Percentiles rank a stretch among this genome's conserved stretches.
These are phyloP conservation scores for Globisporangium cystogenes DNA, from an alignment of 352 stramenopile species.

Conservation along the genomic window DNA sequence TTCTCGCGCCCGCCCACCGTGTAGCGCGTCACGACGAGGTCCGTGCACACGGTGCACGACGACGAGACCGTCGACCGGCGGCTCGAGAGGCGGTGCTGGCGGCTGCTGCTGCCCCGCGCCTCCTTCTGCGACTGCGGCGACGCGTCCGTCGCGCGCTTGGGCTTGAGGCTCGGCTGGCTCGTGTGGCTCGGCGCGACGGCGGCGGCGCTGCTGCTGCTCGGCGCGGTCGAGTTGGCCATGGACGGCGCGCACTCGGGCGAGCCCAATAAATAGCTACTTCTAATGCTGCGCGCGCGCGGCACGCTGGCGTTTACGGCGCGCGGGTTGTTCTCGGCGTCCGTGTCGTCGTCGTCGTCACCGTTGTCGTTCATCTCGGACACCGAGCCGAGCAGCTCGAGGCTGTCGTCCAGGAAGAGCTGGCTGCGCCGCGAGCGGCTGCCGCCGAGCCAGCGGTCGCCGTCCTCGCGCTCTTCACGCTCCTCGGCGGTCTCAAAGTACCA, in stretches of 20 bases:
- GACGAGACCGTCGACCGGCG: constrained; percentile 38
- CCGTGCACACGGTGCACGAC: constrained; percentile 24
- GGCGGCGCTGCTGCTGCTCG: too few relatives aligned
- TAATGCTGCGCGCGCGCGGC: constrained; percentile 9
- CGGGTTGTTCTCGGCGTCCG: constrained; percentile 6
- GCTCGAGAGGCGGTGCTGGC: constrained; percentile 20
- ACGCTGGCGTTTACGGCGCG: constrained; percentile 2
- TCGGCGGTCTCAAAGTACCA: constrained; percentile 56
- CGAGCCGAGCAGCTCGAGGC: constrained; percentile 14
- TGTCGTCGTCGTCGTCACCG: constrained; percentile 2
- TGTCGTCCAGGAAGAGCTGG: constrained; percentile 11
- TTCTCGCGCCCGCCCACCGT: constrained; percentile 64
- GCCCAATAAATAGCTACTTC: constrained; percentile 19
- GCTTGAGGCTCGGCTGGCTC: neutral
- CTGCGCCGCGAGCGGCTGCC: constrained; percentile 12
- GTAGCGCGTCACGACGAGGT: constrained; percentile 69
- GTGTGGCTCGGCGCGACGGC: too few relatives aligned
- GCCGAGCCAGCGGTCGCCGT: constrained; percentile 12
- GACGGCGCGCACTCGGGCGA: constrained; percentile 3
- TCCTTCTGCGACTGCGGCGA: constrained; percentile 8
- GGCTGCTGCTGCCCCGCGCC: neutral
- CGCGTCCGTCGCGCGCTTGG: neutral
- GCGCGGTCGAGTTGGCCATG: constrained; percentile 6
- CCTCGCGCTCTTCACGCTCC: constrained; percentile 5
- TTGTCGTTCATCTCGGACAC: constrained; percentile 7